Percentiles rank a stretch among this genome's conserved stretches.
Evolutionary conservation across 192 early-diverging fungal species (phyloP).

Genomic region (Backusella luteola): DNA sequence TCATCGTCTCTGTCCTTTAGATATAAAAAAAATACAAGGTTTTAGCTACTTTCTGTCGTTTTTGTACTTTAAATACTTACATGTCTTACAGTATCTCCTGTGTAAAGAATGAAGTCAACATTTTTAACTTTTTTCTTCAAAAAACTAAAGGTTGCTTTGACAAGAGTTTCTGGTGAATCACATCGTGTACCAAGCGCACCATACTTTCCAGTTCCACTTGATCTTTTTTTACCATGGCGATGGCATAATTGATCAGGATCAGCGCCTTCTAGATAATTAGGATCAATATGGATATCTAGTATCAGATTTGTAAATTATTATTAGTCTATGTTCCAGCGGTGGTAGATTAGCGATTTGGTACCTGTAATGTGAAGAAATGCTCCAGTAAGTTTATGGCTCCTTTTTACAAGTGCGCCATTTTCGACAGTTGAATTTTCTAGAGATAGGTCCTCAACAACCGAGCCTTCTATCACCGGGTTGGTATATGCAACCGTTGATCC

Average conservation of each 20-base stretch:
- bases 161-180: conserved; percentile 33
- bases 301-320: not conserved
- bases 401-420: not conserved
- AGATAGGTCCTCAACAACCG: not conserved
- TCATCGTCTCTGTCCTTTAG: conserved; percentile 29
- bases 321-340: not conserved
- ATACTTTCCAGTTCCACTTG: conserved; percentile 34
- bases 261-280: conserved; percentile 27
- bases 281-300: conserved; percentile 44
- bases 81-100: conserved; percentile 42
- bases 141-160: conserved; percentile 32
- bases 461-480: not conserved
- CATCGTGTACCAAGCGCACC: conserved; percentile 35
- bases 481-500: not conserved
- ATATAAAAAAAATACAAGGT: not conserved
- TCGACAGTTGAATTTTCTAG: not conserved
- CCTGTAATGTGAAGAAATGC: conserved; percentile 39
- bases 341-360: not conserved
- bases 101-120: conserved; percentile 43
- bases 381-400: conserved; percentile 7
- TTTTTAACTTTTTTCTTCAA: conserved; percentile 24
- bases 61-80: conserved; percentile 9
- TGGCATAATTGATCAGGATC: conserved; percentile 35
- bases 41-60: not conserved
- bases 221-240: conserved; percentile 11